A percentile compares a stretch with the other conserved stretches of the same genome.
phyloP scores from a whole-genome alignment of 1,284 basidiomycete genomes.

The Ceratobasidium sp. region DNA sequence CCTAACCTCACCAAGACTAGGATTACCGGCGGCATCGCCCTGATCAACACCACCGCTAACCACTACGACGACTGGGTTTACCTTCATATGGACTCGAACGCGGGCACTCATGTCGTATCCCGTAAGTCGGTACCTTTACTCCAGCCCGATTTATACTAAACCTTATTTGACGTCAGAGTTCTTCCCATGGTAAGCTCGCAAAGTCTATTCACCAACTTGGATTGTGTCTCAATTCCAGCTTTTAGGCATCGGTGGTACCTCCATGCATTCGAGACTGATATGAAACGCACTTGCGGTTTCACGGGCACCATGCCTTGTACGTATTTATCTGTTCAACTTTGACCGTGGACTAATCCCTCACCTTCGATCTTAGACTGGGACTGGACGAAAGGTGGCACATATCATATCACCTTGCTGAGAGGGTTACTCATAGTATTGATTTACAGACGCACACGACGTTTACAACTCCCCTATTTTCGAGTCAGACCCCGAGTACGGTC shows the following conservation, averaged over 20 bases:
- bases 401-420: neutral
- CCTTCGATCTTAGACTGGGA: conserved; percentile 5
- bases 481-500: conserved; percentile 23
- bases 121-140: conserved; percentile 11
- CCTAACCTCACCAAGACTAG: conserved; percentile 18
- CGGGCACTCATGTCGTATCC: conserved; percentile 19
- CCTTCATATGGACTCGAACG: conserved; percentile 34
- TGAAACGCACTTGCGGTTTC: conserved; percentile 17
- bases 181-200: conserved; percentile 12
- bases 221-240: neutral
- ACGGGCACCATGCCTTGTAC: conserved; percentile 30
- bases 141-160: neutral
- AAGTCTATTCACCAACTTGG: neutral
- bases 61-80: conserved; percentile 36
- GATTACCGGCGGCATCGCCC: conserved; percentile 18
- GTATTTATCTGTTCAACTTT: neutral
- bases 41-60: conserved; percentile 2
- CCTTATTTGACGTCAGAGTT: conserved; percentile 6
- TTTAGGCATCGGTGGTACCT: conserved; percentile 27
- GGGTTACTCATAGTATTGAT: neutral
- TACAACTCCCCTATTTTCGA: conserved; percentile 39
- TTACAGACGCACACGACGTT: conserved; percentile 31
- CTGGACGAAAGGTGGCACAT: conserved; percentile 18
- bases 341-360: neutral
- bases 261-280: conserved; percentile 19